A percentile compares a stretch with the other conserved stretches of the same genome.
phyloP scores from a whole-genome alignment of 495 filamentous ascomycete species.

The Hypoxylon fuscum region DNA sequence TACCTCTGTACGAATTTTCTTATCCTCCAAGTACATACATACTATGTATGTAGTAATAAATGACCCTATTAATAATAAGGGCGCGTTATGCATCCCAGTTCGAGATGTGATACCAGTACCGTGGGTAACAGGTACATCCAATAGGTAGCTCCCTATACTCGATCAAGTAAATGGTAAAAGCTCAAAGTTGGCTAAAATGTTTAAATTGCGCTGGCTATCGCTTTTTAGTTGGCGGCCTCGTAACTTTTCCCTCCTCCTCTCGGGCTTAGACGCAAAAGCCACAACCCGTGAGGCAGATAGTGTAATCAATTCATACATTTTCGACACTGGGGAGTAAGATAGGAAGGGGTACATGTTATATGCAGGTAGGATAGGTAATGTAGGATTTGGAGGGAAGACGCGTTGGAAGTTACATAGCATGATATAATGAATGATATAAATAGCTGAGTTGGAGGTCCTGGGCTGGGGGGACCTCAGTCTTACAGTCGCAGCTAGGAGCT shows the following conservation, averaged over 20 bases:
- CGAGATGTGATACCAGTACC: constrained; percentile 12
- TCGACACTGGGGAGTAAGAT: too few relatives aligned
- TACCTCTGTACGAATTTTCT: too few relatives aligned
- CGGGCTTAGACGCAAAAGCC: constrained; percentile 30
- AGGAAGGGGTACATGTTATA: too few relatives aligned
- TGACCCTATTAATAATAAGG: constrained; percentile 29
- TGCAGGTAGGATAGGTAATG: constrained; percentile 2
- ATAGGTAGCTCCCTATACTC: constrained; percentile 6
- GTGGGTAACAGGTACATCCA: constrained; percentile 21
- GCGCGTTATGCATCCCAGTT: constrained; percentile 33
- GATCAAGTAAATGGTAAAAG: not conserved
- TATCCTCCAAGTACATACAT: too few relatives aligned
- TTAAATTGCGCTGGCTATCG: constrained; percentile 36
- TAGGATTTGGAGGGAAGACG: constrained; percentile 21
- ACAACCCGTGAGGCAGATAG: constrained; percentile 14
- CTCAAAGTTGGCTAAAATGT: constrained; percentile 29
- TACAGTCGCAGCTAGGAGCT: too few relatives aligned
- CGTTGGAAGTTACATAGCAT: constrained; percentile 14
- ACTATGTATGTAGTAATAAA: constrained; percentile 29
- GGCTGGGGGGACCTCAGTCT: constrained; percentile 14
- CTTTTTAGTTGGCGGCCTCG: constrained; percentile 30
- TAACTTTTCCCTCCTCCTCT: constrained; percentile 9
- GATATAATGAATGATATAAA: constrained; percentile 24
- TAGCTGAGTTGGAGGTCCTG: constrained; percentile 3
- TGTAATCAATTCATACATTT: constrained; percentile 5